Evolutionary conservation across 2,329 filamentous ascomycete genomes (phyloP).

Genomic region (Cytospora leucostoma): DNA sequence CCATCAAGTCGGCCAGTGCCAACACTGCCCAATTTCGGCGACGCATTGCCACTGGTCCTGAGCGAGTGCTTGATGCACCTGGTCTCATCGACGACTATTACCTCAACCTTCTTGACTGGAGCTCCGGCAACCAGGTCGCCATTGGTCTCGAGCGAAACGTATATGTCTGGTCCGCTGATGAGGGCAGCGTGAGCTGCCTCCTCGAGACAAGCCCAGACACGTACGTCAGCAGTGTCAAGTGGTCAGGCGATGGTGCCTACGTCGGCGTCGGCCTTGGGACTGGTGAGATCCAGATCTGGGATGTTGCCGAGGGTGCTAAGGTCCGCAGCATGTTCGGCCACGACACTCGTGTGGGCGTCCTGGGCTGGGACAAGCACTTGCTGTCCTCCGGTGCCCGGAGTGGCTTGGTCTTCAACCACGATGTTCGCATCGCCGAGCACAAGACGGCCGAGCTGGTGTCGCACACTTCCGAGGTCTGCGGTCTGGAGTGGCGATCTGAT

Average conservation of each 20-base stretch:
- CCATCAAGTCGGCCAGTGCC: conserved; percentile 75
- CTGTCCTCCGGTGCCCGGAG: conserved; percentile 93
- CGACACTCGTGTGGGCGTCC: conserved; percentile 92
- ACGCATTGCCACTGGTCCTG: conserved; percentile 89
- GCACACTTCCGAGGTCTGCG: conserved; percentile 96
- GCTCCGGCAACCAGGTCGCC: conserved; percentile 94
- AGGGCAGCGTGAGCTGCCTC: conserved; percentile 84
- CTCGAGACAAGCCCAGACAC: conserved; percentile 87
- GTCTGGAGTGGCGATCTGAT: conserved; percentile 95
- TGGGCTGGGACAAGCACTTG: conserved; percentile 99
- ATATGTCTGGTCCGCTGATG: conserved; percentile 97
- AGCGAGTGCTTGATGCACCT: conserved; percentile 93
- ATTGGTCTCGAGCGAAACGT: conserved; percentile 96
- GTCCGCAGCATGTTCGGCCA: conserved; percentile 98
- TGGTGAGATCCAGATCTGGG: conserved; percentile 99
- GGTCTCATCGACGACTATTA: conserved; percentile 98
- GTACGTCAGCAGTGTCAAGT: conserved; percentile 97
- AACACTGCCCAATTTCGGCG: conserved; percentile 84
- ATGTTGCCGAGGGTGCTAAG: conserved; percentile 91
- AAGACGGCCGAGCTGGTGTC: conserved; percentile 96
- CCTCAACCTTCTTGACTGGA: conserved; percentile 98
- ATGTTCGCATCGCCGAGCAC: conserved; percentile 96
- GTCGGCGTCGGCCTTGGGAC: conserved; percentile 93
- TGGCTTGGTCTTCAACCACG: conserved; percentile 96
- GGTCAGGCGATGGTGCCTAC: conserved; percentile 96